These are phyloP conservation scores for Hypoxylon sp. DNA, from an alignment of 2,329 filamentous ascomycete species.

Conservation along the genomic window DNA sequence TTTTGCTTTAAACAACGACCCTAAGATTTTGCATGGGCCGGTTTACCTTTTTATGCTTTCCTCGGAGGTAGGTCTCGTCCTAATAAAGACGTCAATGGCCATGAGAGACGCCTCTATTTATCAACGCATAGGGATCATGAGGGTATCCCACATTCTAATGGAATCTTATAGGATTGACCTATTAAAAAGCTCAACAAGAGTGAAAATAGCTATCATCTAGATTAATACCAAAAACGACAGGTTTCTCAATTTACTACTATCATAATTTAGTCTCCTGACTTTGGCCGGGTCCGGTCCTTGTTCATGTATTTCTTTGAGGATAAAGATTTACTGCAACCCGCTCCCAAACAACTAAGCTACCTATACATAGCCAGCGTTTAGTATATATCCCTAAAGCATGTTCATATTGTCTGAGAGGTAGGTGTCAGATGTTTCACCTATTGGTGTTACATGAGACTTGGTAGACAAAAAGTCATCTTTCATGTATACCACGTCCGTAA, in stretches of 20 bases:
- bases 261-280: neutral
- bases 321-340: too few relatives aligned
- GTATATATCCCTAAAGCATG: neutral
- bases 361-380: too few relatives aligned
- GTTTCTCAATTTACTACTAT: neutral
- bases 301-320: neutral
- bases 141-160: neutral
- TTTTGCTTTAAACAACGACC: neutral
- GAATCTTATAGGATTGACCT: slow-evolving; percentile 3
- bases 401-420: neutral
- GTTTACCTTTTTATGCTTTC: slow-evolving; percentile 2
- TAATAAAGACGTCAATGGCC: neutral
- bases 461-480: too few relatives aligned
- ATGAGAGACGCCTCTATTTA: slow-evolving; percentile 1
- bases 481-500: too few relatives aligned
- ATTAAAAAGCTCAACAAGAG: neutral
- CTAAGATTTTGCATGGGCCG: neutral
- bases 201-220: neutral
- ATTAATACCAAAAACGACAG: neutral
- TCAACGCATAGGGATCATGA: neutral
- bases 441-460: too few relatives aligned
- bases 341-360: too few relatives aligned
- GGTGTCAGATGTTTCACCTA: too few relatives aligned
- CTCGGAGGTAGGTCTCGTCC: slow-evolving; percentile 1
- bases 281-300: neutral